A percentile compares a stretch with the other conserved stretches of the same genome.
These are phyloP conservation scores for Beauveria caledonica DNA, from an alignment of 2,329 filamentous ascomycete species.

Conservation along the genomic window DNA sequence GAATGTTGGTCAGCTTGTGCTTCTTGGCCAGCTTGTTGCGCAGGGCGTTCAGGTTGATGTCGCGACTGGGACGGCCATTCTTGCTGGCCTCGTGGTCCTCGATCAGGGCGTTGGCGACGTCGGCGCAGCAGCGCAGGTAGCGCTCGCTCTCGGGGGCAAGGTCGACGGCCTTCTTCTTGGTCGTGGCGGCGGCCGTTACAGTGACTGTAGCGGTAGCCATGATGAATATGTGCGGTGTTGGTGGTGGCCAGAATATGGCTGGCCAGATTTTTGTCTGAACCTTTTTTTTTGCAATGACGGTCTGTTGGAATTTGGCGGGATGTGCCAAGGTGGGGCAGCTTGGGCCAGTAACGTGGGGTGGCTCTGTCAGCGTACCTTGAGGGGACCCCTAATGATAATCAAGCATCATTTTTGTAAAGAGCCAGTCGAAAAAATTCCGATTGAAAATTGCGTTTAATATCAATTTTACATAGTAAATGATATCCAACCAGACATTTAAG, in stretches of 20 bases:
- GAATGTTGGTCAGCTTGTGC: conserved; percentile 78
- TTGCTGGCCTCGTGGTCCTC: conserved; percentile 83
- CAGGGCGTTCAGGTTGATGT: conserved; percentile 87
- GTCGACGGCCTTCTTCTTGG: conserved; percentile 63
- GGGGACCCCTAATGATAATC: no score
- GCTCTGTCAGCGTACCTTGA: neutral
- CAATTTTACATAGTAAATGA: no score
- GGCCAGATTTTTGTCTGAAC: neutral
- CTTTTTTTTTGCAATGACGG: conserved; percentile 2
- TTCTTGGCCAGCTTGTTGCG: conserved; percentile 87
- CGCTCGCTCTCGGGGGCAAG: conserved; percentile 89
- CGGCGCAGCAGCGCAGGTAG: conserved; percentile 87
- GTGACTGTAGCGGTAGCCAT: conserved; percentile 46
- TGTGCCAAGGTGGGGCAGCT: neutral
- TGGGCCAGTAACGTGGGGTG: neutral
- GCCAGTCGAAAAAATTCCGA: no score
- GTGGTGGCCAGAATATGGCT: neutral
- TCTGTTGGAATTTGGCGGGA: neutral
- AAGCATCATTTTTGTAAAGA: no score
- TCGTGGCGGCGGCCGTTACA: conserved; percentile 51
- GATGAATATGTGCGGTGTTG: neutral
- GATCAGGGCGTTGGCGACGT: conserved; percentile 88
- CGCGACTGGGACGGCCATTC: conserved; percentile 66
- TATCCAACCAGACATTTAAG: no score
- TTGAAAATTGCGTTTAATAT: no score